A percentile compares a stretch with the other conserved stretches of the same genome.
phyloP scores from a whole-genome alignment of 1,139 yeast genomes.

The Geotrichum bryndzae region DNA sequence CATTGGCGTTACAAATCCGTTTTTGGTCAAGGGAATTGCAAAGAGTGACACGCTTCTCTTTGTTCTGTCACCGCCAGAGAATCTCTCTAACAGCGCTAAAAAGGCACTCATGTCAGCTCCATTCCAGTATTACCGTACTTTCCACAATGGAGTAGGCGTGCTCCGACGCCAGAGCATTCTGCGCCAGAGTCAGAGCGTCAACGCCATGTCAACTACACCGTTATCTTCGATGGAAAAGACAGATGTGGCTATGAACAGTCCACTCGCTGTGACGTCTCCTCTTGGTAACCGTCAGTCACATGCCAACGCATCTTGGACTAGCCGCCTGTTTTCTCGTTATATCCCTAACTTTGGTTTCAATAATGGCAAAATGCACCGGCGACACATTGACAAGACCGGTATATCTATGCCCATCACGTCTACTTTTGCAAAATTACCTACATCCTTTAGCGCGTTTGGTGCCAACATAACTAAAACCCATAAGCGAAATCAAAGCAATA shows the following conservation, averaged over 20 bases:
- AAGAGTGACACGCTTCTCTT: constrained; percentile 8
- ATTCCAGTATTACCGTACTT: constrained; percentile 10
- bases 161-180: constrained; percentile 10
- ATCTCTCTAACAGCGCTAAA: not conserved
- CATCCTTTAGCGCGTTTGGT: constrained; percentile 4
- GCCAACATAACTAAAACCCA: constrained; percentile 8
- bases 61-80: constrained; percentile 9
- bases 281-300: not conserved
- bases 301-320: constrained; percentile 8
- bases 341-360: constrained; percentile 2
- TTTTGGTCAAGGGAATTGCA: constrained; percentile 20
- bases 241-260: not conserved
- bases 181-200: constrained; percentile 9
- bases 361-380: constrained; percentile 3
- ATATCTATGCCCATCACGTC: constrained; percentile 10
- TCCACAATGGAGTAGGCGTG: constrained; percentile 12
- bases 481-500: constrained; percentile 1
- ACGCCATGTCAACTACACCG: not conserved
- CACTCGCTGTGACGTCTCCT: not conserved
- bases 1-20: constrained; percentile 29
- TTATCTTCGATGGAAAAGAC: not conserved
- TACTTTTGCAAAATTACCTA: constrained; percentile 9
- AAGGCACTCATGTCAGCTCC: constrained; percentile 7
- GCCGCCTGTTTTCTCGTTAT: constrained; percentile 2
- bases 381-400: constrained; percentile 9